These are phyloP conservation scores for Vavraia culicis DNA, from an alignment of 371 early-diverging fungal species.

Conservation along the genomic window DNA sequence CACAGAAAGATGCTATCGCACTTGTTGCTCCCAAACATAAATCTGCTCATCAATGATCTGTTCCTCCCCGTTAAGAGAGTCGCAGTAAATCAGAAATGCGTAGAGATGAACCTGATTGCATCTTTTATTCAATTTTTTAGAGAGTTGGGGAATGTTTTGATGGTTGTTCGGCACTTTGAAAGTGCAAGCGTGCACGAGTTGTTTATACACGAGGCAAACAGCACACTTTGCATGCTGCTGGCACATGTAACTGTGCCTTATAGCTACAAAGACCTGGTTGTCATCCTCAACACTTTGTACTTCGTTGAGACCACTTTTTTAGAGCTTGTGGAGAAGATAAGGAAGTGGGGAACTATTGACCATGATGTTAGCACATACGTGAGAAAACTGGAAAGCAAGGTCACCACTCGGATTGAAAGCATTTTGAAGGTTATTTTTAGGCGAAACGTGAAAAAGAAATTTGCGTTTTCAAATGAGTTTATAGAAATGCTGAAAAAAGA, in stretches of 20 bases:
- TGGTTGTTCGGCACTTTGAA: conserved; percentile 19
- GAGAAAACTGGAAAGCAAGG: conserved; percentile 2
- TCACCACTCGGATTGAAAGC: conserved; percentile 1
- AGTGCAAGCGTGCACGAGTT: conserved; percentile 5
- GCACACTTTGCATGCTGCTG: conserved; percentile 1
- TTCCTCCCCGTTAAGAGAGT: neutral
- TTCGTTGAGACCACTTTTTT: conserved; percentile 15
- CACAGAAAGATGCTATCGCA: conserved; percentile 25
- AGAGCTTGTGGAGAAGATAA: conserved; percentile 4
- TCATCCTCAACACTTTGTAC: conserved; percentile 11
- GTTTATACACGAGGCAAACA: conserved; percentile 7
- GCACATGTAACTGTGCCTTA: neutral
- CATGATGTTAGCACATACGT: neutral
- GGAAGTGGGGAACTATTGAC: neutral
- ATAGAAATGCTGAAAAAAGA: conserved; percentile 8
- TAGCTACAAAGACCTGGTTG: neutral
- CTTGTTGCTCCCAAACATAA: conserved; percentile 19
- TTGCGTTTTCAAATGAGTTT: conserved; percentile 5
- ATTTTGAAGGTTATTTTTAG: conserved; percentile 2
- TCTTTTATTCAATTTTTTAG: conserved; percentile 25
- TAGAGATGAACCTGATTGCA: conserved; percentile 15
- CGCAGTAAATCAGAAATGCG: conserved; percentile 6
- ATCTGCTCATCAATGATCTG: conserved; percentile 4
- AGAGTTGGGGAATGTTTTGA: conserved; percentile 11
- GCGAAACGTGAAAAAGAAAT: conserved; percentile 1